A percentile compares a stretch with the other conserved stretches of the same genome.
These are phyloP conservation scores for Fraxinus excelsior DNA, from an alignment of 257 asterid species.

Conservation along the genomic window DNA sequence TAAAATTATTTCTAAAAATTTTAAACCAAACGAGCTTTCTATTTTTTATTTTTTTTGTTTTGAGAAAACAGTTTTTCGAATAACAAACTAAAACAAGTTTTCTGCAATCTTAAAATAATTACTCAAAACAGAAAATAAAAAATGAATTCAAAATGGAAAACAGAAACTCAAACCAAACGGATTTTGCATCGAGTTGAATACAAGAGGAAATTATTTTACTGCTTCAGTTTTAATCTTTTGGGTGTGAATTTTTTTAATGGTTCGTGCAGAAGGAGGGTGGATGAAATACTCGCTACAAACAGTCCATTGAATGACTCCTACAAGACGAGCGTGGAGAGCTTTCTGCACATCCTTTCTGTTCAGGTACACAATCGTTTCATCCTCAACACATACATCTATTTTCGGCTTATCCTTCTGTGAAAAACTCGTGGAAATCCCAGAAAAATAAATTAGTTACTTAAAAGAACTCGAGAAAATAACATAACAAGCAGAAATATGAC, in stretches of 20 bases:
- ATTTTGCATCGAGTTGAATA: background rate
- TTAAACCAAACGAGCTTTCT: too few species aligned
- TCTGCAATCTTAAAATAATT: too few species aligned
- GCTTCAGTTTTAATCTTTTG: background rate
- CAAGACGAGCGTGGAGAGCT: conserved; percentile 79
- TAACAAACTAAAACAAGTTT: too few species aligned
- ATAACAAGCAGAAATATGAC: background rate
- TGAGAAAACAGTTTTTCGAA: too few species aligned
- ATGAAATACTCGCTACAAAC: conserved; percentile 66
- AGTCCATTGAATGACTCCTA: conserved; percentile 59
- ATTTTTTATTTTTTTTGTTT: too few species aligned
- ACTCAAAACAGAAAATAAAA: too few species aligned
- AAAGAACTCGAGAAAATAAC: background rate
- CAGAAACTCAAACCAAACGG: too few species aligned
- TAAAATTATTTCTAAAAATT: too few species aligned
- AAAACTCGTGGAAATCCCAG: background rate
- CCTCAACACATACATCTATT: conserved; percentile 66
- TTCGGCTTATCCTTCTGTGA: conserved; percentile 51
- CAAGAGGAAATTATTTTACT: background rate
- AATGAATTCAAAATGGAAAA: too few species aligned
- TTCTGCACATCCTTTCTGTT: conserved; percentile 71
- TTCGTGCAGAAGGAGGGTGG: background rate
- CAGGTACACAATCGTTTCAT: conserved; percentile 56
- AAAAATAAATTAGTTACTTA: background rate
- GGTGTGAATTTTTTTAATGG: background rate